These are phyloP conservation scores for Saturnispora serradocipensis DNA, from an alignment of 805 yeast species.

Conservation along the genomic window DNA sequence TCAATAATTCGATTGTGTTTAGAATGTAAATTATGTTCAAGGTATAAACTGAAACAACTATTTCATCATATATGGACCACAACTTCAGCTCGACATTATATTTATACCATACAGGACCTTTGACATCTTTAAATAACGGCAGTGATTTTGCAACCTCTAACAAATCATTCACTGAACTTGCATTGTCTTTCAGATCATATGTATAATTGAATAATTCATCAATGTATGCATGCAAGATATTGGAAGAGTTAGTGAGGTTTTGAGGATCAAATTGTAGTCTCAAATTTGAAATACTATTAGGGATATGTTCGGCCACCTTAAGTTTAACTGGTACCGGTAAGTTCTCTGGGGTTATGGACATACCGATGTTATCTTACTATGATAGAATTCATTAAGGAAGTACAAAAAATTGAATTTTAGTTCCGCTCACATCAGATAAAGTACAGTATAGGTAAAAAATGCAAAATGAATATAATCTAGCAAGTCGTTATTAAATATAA, in stretches of 20 bases:
- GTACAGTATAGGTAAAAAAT: not conserved
- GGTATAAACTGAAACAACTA: slow-evolving; percentile 15
- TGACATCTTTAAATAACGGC: not conserved
- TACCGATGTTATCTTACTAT: not conserved
- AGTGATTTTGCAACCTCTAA: not conserved
- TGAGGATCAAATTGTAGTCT: slow-evolving; percentile 13
- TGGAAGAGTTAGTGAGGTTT: slow-evolving; percentile 20
- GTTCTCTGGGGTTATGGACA: slow-evolving; percentile 6
- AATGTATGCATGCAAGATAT: slow-evolving; percentile 18
- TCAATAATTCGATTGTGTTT: slow-evolving; percentile 14
- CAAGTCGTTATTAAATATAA: not conserved
- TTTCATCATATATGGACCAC: slow-evolving; percentile 19
- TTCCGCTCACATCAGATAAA: not conserved
- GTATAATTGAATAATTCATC: slow-evolving; percentile 16
- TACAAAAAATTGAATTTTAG: not conserved
- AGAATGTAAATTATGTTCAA: slow-evolving; percentile 14
- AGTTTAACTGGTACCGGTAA: slow-evolving; percentile 13
- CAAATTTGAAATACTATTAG: slow-evolving; percentile 11
- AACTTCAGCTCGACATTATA: slow-evolving; percentile 1
- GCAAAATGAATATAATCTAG: not conserved
- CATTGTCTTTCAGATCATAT: not conserved
- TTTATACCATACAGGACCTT: slow-evolving; percentile 12
- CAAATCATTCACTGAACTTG: slow-evolving; percentile 11
- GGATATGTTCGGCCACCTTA: slow-evolving; percentile 4
- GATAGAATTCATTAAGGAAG: not conserved